Evolutionary conservation across 371 early-diverging fungal genomes (phyloP).

Genomic region (Mycotypha africana): DNA sequence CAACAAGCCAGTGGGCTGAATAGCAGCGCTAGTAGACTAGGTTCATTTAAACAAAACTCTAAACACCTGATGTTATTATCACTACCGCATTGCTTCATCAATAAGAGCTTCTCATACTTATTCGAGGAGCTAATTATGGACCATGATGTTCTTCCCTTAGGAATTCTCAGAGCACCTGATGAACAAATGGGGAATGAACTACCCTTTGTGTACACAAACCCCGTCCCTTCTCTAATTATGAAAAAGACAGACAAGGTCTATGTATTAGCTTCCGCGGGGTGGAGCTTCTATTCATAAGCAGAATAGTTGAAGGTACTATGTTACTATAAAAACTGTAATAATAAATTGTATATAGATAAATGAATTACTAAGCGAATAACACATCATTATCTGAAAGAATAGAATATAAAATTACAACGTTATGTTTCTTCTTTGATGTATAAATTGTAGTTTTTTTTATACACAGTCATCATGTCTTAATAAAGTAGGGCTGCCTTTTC

Average conservation of each 20-base stretch:
- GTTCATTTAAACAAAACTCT: slow-evolving; percentile 5
- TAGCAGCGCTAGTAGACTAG: too few species aligned
- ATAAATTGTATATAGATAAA: too few species aligned
- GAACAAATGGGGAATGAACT: slow-evolving; percentile 36
- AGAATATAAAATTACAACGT: too few species aligned
- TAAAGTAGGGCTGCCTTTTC: too few species aligned
- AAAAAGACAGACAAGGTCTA: slow-evolving; percentile 23
- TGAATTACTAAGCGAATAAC: too few species aligned
- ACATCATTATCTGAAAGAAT: too few species aligned
- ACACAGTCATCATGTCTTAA: too few species aligned
- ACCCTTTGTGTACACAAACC: slow-evolving; percentile 51
- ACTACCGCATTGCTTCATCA: slow-evolving; percentile 29
- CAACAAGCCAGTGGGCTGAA: background rate
- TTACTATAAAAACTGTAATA: slow-evolving; percentile 20
- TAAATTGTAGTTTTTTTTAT: too few species aligned
- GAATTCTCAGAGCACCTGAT: slow-evolving; percentile 41
- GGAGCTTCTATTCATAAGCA: too few species aligned
- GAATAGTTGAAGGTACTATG: too few species aligned
- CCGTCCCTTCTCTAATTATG: slow-evolving; percentile 31
- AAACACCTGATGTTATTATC: slow-evolving; percentile 24
- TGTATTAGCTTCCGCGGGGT: slow-evolving; percentile 23
- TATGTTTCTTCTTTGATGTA: too few species aligned
- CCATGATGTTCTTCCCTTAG: slow-evolving; percentile 35
- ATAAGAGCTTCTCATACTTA: slow-evolving; percentile 28
- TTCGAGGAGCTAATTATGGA: slow-evolving; percentile 32